A percentile compares a stretch with the other conserved stretches of the same genome.
These are phyloP conservation scores for Alternaria sp. DNA, from an alignment of 2,329 filamentous ascomycete species.

Conservation along the genomic window DNA sequence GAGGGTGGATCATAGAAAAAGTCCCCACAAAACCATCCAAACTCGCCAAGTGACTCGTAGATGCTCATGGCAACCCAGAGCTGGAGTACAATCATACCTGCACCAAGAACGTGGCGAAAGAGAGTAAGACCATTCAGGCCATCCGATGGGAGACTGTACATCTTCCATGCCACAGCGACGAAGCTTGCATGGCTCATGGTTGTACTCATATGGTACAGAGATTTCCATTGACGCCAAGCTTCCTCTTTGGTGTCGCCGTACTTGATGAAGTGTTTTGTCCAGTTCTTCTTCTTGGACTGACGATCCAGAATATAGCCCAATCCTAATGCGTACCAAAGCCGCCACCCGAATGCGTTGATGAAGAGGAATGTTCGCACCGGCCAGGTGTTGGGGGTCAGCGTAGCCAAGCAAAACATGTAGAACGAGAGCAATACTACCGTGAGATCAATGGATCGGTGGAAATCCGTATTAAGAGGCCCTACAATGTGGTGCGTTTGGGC, in stretches of 20 bases:
- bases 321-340: slow-evolving; percentile 90
- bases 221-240: slow-evolving; percentile 98
- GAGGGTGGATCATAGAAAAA: slow-evolving; percentile 94
- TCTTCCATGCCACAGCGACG: slow-evolving; percentile 91
- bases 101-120: slow-evolving; percentile 85
- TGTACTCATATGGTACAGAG: slow-evolving; percentile 91
- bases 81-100: slow-evolving; percentile 82
- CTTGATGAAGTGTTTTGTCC: slow-evolving; percentile 98
- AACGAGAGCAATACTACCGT: slow-evolving; percentile 78
- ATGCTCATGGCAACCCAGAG: slow-evolving; percentile 93
- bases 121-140: slow-evolving; percentile 88
- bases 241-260: slow-evolving; percentile 89
- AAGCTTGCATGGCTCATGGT: slow-evolving; percentile 89
- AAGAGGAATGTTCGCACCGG: slow-evolving; percentile 82
- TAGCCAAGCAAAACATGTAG: slow-evolving; percentile 76
- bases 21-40: slow-evolving; percentile 97
- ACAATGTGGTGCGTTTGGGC: slow-evolving; percentile 82
- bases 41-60: slow-evolving; percentile 94
- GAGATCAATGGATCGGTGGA: slow-evolving; percentile 86
- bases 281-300: slow-evolving; percentile 90
- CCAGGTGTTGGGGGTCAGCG: slow-evolving; percentile 79
- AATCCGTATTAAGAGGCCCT: slow-evolving; percentile 82
- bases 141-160: slow-evolving; percentile 86
- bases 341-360: slow-evolving; percentile 80
- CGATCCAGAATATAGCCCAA: slow-evolving; percentile 83